phyloP scores from a whole-genome alignment of 192 early-diverging fungal genomes.

The Linnemannia zychae region DNA sequence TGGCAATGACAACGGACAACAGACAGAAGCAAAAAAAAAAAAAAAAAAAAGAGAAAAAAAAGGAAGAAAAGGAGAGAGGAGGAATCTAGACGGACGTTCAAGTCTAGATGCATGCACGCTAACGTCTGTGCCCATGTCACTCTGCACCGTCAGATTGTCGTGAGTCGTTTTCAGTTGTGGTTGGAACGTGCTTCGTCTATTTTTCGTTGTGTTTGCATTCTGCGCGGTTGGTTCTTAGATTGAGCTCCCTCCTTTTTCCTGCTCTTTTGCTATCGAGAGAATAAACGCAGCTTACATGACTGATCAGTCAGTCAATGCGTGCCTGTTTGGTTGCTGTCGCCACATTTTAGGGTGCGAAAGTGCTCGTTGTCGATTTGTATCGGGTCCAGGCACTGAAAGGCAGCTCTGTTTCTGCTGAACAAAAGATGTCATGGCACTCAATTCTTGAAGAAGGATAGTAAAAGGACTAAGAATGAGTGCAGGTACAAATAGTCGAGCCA shows the following conservation, averaged over 20 bases:
- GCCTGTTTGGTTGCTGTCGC: not conserved
- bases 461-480: no score
- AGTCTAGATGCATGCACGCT: not conserved
- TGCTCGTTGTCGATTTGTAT: not conserved
- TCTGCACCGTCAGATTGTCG: slow-evolving; percentile 26
- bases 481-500: no score
- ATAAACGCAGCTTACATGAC: no score
- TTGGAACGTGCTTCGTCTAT: slow-evolving; percentile 8
- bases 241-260: not conserved
- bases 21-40: not conserved
- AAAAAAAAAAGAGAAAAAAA: not conserved
- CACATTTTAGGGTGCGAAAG: not conserved
- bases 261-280: not conserved
- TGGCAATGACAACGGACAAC: not conserved
- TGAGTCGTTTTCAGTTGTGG: not conserved
- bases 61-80: not conserved
- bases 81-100: not conserved
- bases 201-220: slow-evolving; percentile 7
- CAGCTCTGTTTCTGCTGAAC: not conserved
- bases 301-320: not conserved
- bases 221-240: not conserved
- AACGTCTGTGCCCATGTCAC: slow-evolving; percentile 29
- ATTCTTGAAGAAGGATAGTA: no score
- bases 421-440: no score
- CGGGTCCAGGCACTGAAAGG: not conserved